Conservation (phyloP, 441 rosid species). For the Gossypium davidsonii region DNA sequence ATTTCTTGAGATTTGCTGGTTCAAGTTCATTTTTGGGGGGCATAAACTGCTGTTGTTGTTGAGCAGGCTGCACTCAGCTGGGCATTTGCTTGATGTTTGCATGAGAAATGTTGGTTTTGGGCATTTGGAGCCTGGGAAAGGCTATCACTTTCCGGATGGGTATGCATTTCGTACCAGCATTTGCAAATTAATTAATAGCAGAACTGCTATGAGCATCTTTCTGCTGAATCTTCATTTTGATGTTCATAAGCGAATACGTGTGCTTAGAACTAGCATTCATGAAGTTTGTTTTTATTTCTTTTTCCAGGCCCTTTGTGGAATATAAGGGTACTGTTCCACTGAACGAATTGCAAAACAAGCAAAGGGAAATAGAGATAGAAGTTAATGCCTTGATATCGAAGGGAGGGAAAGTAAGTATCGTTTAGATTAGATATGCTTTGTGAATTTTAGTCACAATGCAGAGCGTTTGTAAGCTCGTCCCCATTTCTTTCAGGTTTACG, state of each 20-base stretch:
- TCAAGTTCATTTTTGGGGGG: neutral
- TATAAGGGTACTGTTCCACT: slow-evolving; percentile 58
- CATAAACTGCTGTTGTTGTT: neutral
- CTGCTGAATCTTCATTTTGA: neutral
- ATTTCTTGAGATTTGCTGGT: neutral
- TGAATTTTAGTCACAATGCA: neutral
- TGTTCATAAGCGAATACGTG: neutral
- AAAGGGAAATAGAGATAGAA: slow-evolving; percentile 51
- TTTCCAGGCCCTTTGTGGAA: slow-evolving; percentile 66
- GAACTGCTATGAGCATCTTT: neutral
- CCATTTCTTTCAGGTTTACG: slow-evolving; percentile 40
- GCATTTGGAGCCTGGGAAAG: slow-evolving; percentile 63
- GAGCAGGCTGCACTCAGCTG: slow-evolving; percentile 73
- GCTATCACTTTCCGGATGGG: slow-evolving; percentile 85
- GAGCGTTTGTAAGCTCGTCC: neutral
- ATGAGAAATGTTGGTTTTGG: slow-evolving; percentile 58
- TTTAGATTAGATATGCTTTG: neutral
- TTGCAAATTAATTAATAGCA: neutral
- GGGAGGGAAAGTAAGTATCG: slow-evolving; percentile 56
- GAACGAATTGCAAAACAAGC: slow-evolving; percentile 47
- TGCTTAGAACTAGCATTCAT: neutral
- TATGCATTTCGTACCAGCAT: slow-evolving; percentile 18
- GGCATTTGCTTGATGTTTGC: slow-evolving; percentile 70
- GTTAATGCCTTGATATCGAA: slow-evolving; percentile 51
- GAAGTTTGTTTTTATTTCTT: slow-evolving; percentile 1